Evolutionary conservation across 106 monocot genomes (phyloP), one percentile per base, ranked within the genome.

Genomic region (Phalaenopsis equestris): DNA sequence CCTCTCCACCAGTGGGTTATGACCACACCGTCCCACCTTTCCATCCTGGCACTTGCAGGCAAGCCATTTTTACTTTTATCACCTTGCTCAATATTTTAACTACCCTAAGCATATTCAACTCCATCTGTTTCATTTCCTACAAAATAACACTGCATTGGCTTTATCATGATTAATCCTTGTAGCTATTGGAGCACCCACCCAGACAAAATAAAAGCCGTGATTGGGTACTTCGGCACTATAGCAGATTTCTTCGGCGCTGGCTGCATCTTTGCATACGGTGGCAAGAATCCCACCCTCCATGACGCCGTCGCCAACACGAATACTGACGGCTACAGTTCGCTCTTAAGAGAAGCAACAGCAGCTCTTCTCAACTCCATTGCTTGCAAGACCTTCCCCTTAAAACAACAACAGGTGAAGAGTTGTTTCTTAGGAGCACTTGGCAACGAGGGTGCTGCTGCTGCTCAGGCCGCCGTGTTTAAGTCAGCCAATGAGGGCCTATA

Each of bases 101-200:
- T 45, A 6, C 3, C 43, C 43, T 43, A 43, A 3, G 6, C 6
- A 3, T 4, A 45, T 45, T 45, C 43, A 45, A 30, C 30, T 30
- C 30, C 30, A 30, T 30, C 43, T 45, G 43, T 45, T 45, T 3
- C 6, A 45, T 45, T 45, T 4, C 6, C 43, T 6, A 1, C 3
- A 45, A 6, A 4, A 4, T 45, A 45, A 45, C 6, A 6, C 3
- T 6, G 1, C 6, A 45, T 45, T 45, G 6, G 3, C 6, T 45
- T 45, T 45, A 0, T 45, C 12, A 4, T 41, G 48, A 52, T 67
- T 24, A 43, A 49, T 67, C 19, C 1, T 16, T 85, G 55, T 7
- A 97, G 97, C 77, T 97, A 90, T 87, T 97, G 97, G 97, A 83
- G 82, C 43, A 83, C 80, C 1, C 94, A 97, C 84, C 97, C 97